These are phyloP conservation scores for Hemileccinum rubropunctum DNA, from an alignment of 768 basidiomycete species.

Conservation along the genomic window DNA sequence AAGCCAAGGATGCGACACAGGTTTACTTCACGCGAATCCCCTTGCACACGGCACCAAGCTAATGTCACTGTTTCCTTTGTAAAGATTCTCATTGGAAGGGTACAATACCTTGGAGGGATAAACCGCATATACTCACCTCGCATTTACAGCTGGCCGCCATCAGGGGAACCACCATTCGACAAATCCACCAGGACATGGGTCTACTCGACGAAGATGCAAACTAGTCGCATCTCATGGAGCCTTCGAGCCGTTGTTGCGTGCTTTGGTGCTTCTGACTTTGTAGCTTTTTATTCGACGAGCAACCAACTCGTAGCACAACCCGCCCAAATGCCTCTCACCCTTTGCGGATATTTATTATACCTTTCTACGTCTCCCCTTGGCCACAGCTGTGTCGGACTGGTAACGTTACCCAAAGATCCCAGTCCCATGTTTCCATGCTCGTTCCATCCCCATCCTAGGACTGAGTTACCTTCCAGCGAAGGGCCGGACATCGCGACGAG, in stretches of 20 bases:
- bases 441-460: constrained; percentile 97
- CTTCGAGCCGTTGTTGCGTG: neutral
- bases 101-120: constrained; percentile 28
- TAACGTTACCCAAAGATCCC: constrained; percentile 55
- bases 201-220: constrained; percentile 56
- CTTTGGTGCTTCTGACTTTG: neutral
- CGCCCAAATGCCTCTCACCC: constrained; percentile 25
- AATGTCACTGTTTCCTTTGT: neutral
- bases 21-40: constrained; percentile 29
- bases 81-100: constrained; percentile 79
- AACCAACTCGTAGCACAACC: constrained; percentile 35
- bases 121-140: constrained; percentile 12
- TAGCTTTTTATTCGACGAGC: constrained; percentile 21
- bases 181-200: constrained; percentile 72
- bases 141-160: constrained; percentile 62
- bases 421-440: constrained; percentile 93
- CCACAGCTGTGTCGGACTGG: constrained; percentile 53
- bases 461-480: constrained; percentile 29
- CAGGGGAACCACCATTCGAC: constrained; percentile 65
- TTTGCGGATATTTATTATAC: constrained; percentile 9
- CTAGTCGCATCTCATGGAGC: constrained; percentile 4
- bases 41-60: neutral
- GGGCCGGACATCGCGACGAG: constrained; percentile 36
- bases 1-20: constrained; percentile 82
- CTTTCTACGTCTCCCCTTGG: constrained; percentile 26